Base-by-base conservation (phyloP, 2,329 filamentous ascomycete genomes). In the Exophiala mesophila region DNA sequence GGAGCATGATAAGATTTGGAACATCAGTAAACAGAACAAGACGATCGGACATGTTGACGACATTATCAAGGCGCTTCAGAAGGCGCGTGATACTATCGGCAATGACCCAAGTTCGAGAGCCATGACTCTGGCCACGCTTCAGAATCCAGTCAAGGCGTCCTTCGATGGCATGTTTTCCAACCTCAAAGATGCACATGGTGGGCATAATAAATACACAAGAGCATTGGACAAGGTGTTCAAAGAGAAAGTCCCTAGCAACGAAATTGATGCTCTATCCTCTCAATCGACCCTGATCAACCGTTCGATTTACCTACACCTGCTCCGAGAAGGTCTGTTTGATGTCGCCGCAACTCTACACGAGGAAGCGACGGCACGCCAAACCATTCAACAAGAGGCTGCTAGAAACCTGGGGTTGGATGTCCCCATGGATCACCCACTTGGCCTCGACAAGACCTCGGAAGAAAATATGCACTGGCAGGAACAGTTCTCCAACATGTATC, bases 221-320 rank as follows among this genome's bases (percentile, higher is more conserved):
- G 80, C 85, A 4, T 70, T 98, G 20, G 87, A 95, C 63, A 87
- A 83, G 74, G 77, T 83, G 57, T 83, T 80, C 60, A 82, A 82
- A 66, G 76, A 78, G 48, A 77, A 77, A 48, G 71, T 85, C 10
- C 79, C 90, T 0, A 85, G 82, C 10, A 84, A 80, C 57, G 85
- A 89, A 44, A 82, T 88, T 57, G 88, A 94, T 64, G 83, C 82
- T 23, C 80, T 96, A 63, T 81, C 79, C 1, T 77, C 82, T 15
- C 81, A 94, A 53, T 76, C 84, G 3, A 72, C 76, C 12, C 73
- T 96, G 9, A 87, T 97, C 60, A 94, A 96, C 66, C 80, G 89
- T 43, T 90, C 92, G 5, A 94, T 98, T 55, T 86, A 86, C 7
- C 96, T 97, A 88, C 92, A 98, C 60, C 76, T 98, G 16, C 76